Evolutionary conservation across 2,329 filamentous ascomycete genomes (phyloP), one percentile per base, ranked within the genome.

Genomic region (Elsinoe batatas): DNA sequence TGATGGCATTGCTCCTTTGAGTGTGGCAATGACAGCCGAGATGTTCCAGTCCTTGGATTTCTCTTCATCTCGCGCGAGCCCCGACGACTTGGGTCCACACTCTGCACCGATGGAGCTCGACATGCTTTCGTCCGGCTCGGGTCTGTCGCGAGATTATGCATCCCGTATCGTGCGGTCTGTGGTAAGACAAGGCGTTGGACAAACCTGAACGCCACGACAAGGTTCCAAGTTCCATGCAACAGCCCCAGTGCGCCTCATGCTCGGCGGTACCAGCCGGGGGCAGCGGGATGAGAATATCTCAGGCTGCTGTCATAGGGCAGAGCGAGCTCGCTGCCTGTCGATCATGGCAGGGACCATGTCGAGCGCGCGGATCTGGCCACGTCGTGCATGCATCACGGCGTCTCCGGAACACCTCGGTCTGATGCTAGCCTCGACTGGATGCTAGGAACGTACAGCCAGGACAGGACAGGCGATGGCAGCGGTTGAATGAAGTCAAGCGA

Each of bases 1-100:
- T 18, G 44, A 12, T 11, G 37, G 37, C n/a, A 15, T n/a, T 40
- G 37, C 37, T 15, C 17, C n/a, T n/a, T 15, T 40, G 37, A 40
- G 37, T 49, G 44, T 49, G 44, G 44, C 44, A 49, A 49, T 35
- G 44, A 36, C 26, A 49, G 44, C 44, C 44, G 44, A 49, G 32
- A 22, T 17, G 40, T 26, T 44, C 20, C 40, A 22, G 26, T 44
- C 26, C 40, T 44, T 44, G 40, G 40, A 26, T 22, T 22, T 22
- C n/a, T 18, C 38, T 42, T 11, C 38, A 42, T 20, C 38, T 42
- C 38, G 15, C n/a, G 38, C 38, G 38, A 18, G n/a, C 38, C 13
- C 40, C 40, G 20, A 44, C 40, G 40, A 26, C 30, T 44, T 44
- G 20, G 18, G 40, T 30, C 40, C 26, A 22, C 26, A 22, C 20